Percentiles rank a stretch among this genome's conserved stretches.
phyloP scores from a whole-genome alignment of 495 filamentous ascomycete genomes.

The Entonaema liquescens region DNA sequence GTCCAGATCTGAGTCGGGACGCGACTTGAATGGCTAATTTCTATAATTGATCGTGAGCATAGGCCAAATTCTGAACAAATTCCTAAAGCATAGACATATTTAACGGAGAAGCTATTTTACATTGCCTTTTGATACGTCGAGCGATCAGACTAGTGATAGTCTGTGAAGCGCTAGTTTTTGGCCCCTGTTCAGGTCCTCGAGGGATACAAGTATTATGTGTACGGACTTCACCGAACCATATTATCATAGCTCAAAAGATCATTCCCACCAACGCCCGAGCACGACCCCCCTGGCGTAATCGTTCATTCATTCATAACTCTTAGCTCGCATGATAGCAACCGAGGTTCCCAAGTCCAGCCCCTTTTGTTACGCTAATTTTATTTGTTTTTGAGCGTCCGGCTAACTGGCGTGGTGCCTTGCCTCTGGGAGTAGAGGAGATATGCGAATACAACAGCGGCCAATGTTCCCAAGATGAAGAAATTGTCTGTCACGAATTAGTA shows the following conservation, averaged over 20 bases:
- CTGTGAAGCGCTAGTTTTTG: too few species aligned
- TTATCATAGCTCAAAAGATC: neutral
- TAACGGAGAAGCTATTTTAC: too few species aligned
- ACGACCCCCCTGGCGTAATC: neutral
- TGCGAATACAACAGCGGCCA: slow-evolving; percentile 55
- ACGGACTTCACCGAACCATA: neutral
- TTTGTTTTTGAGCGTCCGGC: slow-evolving; percentile 35
- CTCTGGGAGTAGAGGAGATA: slow-evolving; percentile 53
- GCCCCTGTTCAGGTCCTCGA: too few species aligned
- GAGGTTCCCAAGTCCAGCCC: neutral
- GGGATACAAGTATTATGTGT: neutral
- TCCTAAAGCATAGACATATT: too few species aligned
- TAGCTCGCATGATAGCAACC: neutral
- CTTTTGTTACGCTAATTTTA: neutral
- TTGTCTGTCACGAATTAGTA: slow-evolving; percentile 49
- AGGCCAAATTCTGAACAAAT: too few species aligned
- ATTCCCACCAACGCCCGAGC: neutral
- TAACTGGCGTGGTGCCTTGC: slow-evolving; percentile 37
- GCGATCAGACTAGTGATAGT: too few species aligned
- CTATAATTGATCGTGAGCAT: too few species aligned
- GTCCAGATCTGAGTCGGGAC: too few species aligned
- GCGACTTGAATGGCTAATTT: too few species aligned
- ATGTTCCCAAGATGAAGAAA: slow-evolving; percentile 59
- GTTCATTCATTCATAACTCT: neutral
- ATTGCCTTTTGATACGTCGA: too few species aligned